Evolutionary conservation across 2,329 filamentous ascomycete genomes (phyloP).

Genomic region (Beauveria asiatica): DNA sequence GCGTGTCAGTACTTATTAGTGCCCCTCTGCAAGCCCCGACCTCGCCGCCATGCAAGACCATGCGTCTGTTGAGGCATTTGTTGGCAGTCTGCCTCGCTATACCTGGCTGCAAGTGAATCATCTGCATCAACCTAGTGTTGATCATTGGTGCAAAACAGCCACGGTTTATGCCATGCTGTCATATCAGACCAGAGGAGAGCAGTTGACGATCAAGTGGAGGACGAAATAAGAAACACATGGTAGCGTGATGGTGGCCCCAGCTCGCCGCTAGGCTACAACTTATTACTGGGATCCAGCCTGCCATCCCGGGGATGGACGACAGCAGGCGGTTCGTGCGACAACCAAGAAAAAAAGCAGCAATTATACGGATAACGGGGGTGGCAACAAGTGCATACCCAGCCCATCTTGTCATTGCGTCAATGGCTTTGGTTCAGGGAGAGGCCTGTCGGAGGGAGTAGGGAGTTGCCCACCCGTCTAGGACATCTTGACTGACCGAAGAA

Average conservation of each 20-base stretch:
- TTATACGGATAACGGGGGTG: neutral
- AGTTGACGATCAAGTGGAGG: neutral
- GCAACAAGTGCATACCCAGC: neutral
- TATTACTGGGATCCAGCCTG: too few species aligned
- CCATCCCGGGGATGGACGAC: neutral
- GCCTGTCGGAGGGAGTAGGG: neutral
- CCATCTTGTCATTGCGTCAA: slow-evolving; percentile 5
- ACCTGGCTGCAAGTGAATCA: neutral
- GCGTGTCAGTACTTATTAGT: neutral
- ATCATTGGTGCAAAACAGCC: neutral
- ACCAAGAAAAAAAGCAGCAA: neutral
- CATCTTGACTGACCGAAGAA: too few species aligned
- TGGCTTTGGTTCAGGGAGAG: neutral
- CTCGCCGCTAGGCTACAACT: neutral
- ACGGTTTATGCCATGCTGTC: neutral
- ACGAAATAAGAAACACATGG: slow-evolving; percentile 1
- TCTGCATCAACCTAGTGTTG: neutral
- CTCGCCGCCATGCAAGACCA: neutral
- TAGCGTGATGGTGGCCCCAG: neutral
- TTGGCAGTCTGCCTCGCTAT: neutral
- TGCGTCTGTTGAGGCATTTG: slow-evolving; percentile 4
- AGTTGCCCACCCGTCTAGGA: too few species aligned
- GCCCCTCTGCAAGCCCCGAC: neutral
- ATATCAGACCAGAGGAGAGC: neutral
- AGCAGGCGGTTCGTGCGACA: neutral